Evolutionary conservation across 2,329 filamentous ascomycete species (phyloP), one percentile per base, ranked within the genome.

Genomic region (Aspergillus bombycis): DNA sequence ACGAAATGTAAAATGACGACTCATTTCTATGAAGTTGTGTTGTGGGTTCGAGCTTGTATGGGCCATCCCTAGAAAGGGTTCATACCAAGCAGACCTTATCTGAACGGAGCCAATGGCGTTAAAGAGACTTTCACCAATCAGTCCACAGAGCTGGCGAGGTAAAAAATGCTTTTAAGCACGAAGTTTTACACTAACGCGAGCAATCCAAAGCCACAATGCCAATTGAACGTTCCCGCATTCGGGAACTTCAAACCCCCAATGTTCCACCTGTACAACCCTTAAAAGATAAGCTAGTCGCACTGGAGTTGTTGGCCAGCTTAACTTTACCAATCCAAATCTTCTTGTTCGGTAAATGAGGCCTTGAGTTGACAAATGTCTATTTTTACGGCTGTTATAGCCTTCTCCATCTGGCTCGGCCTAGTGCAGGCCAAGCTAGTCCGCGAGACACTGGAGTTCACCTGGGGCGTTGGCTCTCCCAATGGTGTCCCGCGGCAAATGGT

Each of bases 381-480:
- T 30, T 14, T 19, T 23, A 10, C 26, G 26, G 55, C 55, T 16
- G 52, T 38, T 19, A 19, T 21, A 10, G 32, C 32, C 34, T 3
- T 54, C 30, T 21, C 28, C 14, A 23, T 55, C 38, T 55, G 52
- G 52, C 52, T 38, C 16, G 52, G 52, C 32, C n/a, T 26, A 36
- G 52, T 55, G 21, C 32, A 55, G 11, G 32, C 52, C 32, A 55
- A 55, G 52, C 52, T 55, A 6, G 52, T 55, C 52, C 52, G 52
- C 23, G 52, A 55, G 52, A 55, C 52, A 11, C 34, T 55, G 34
- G 52, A 55, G 52, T 55, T 55, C 21, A 55, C 52, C 52, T 55
- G 52, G 52, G 52, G 30, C 4, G 52, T 23, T 21, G 32, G 52
- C 32, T n/a, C 52, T 16, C 52, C 52, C 6, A 14, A 55, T 55